These are phyloP conservation scores for Cinnamomum micranthum DNA, from an alignment of 164 flowering plant genomes.

Conservation along the genomic window DNA sequence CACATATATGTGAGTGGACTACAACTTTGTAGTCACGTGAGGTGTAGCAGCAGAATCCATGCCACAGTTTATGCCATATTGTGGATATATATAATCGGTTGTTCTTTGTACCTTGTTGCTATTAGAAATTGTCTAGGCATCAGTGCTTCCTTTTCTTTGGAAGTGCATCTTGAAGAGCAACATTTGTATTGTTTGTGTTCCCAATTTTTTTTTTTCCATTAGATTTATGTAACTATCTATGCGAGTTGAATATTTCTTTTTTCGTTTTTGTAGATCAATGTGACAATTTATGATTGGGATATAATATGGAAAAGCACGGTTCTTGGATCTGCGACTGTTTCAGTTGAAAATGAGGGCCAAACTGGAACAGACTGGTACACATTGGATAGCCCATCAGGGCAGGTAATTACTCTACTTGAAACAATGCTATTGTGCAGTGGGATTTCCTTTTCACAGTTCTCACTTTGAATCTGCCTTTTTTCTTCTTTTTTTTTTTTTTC, in stretches of 20 bases:
- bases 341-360: constrained; percentile 79
- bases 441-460: background rate
- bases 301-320: constrained; percentile 96
- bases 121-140: background rate
- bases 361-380: constrained; percentile 86
- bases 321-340: constrained; percentile 86
- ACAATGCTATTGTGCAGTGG: background rate
- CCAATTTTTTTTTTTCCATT: background rate
- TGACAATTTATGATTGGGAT: constrained; percentile 98
- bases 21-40: background rate
- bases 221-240: background rate
- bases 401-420: constrained; percentile 38
- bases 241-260: background rate
- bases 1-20: background rate
- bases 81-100: background rate
- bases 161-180: background rate
- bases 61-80: background rate
- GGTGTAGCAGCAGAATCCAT: background rate
- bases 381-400: constrained; percentile 90
- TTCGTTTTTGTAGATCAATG: constrained; percentile 52
- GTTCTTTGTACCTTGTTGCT: background rate
- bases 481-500: constrained; percentile 29
- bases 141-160: background rate
- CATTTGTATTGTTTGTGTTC: background rate
- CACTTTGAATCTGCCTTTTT: constrained; percentile 3